Base-by-base conservation (phyloP, 2,329 filamentous ascomycete species). In the Lachnellula arida region DNA sequence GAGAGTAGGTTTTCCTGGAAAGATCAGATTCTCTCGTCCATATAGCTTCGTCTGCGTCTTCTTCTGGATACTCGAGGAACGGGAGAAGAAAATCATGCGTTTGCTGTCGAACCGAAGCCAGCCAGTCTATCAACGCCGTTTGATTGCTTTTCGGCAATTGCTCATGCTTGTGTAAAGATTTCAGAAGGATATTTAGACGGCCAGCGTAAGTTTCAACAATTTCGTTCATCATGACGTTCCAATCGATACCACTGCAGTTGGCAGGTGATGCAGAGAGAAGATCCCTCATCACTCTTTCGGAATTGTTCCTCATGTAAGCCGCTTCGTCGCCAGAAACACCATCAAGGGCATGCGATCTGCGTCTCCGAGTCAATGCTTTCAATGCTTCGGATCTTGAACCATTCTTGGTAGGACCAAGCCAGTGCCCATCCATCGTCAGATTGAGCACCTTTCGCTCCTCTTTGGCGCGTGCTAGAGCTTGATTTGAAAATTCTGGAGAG, bases 21-120 rank as follows among this genome's bases (percentile, higher is more conserved):
- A 73, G 57, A 4, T 58, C 56, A 7, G 74, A 73, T 5, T 63
- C 55, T 2, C 63, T 56, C 7, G 50, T 58, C 69, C 75, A 78
- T 4, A 69, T 60, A 11, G 58, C 49, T 17, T 56, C 46, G 12
- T 42, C 39, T 7, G 50, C n/a, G n/a, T 46, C 32, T 5, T 60
- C 42, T 9, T 53, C 56, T 17, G 77, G 77, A 56, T 78, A 80
- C 58, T 77, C 71, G 28, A 79, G 65, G 58, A 72, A 78, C 3
- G 73, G 71, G 8, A 79, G 69, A 49, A 77, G 64, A 50, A 77
- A 73, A 57, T 71, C 68, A 58, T 79, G 76, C 25, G 71, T 75
- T 43, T 73, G 65, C 1, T 69, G 67, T 22, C 76, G 68, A 53
- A 73, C 53, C 28, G 60, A 59, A 19, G 60, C 55, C 51, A 73